Evolutionary conservation across 2,329 filamentous ascomycete genomes (phyloP), one percentile per base, ranked within the genome.

Genomic region (Nemania serpens): DNA sequence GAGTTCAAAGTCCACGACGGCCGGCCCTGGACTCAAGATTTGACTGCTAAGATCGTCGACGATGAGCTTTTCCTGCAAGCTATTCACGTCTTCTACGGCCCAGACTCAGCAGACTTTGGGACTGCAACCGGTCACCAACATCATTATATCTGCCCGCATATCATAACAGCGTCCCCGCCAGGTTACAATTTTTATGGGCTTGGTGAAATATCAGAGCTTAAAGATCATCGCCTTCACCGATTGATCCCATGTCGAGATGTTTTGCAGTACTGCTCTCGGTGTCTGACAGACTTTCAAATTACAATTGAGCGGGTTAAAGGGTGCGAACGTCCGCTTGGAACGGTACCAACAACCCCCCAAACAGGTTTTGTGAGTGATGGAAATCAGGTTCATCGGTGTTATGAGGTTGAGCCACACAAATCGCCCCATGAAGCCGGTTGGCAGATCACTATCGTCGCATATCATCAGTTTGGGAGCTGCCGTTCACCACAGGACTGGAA

Each of bases 401-500:
- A 29, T 29, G 25, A 29, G 25, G 25, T 29, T 29, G 25, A 18
- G 25, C 36, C 49, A 18, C 20, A 52, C 49, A 12, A 33, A 7
- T 41, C 13, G 39, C 50, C 39, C 15, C 5, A 45, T 53, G 41
- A 41, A 45, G n/a, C n/a, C 17, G 51, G 51, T 36, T 37, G 17
- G 41, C 52, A 33, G 42, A 46, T 55, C 42, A 39, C 33, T 18
- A 39, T 55, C 25, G 17, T 46, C 18, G 42, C 52, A 10, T 55
- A 55, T 41, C 52, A 55, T 47, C 52, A 54, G 39, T 15, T 54
- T 54, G 51, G 51, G 25, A 22, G 33, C 43, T 56, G 54, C 37
- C 45, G 54, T n/a, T 49, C 45, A 22, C 45, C 54, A 49, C 36
- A 34, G 36, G 45, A 56, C 45, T 56, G 54, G 43, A 56, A 49